Conservation (phyloP, 176 grass and related monocot genomes). For the Chrysopogon serrulatus region DNA sequence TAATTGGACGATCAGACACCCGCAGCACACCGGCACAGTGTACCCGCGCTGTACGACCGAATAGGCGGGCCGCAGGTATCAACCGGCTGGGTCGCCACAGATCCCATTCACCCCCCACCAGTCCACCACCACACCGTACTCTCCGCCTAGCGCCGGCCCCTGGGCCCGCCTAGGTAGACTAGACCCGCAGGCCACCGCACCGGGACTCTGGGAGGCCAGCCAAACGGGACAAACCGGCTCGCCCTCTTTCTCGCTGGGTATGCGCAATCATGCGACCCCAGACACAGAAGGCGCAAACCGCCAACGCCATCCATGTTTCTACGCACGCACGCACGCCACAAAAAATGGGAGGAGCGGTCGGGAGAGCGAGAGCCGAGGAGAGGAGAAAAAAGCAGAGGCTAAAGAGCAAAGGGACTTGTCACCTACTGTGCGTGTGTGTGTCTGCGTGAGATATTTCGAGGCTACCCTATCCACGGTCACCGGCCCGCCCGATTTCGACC, state of each 20-base stretch:
- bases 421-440: slow-evolving; percentile 1
- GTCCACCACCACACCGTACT: no score
- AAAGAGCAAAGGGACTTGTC: slow-evolving; percentile 40
- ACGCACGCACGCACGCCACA: background rate
- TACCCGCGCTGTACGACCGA: background rate
- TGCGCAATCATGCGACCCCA: slow-evolving; percentile 17
- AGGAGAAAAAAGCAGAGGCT: background rate
- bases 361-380: background rate
- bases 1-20: slow-evolving; percentile 4
- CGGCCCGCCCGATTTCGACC: background rate
- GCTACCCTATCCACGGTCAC: background rate
- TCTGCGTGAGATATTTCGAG: slow-evolving; percentile 39
- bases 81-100: no score
- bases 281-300: slow-evolving; percentile 3
- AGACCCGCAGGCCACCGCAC: background rate
- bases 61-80: background rate
- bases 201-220: background rate
- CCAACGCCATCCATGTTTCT: background rate
- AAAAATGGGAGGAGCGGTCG: background rate
- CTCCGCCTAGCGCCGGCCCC: no score
- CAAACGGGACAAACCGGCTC: background rate
- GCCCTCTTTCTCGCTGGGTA: background rate
- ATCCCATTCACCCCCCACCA: slow-evolving; percentile 10
- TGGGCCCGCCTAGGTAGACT: no score
- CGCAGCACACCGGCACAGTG: background rate